phyloP scores from a whole-genome alignment of 306 rosid genomes.

The Cyclanthera cordifolia region DNA sequence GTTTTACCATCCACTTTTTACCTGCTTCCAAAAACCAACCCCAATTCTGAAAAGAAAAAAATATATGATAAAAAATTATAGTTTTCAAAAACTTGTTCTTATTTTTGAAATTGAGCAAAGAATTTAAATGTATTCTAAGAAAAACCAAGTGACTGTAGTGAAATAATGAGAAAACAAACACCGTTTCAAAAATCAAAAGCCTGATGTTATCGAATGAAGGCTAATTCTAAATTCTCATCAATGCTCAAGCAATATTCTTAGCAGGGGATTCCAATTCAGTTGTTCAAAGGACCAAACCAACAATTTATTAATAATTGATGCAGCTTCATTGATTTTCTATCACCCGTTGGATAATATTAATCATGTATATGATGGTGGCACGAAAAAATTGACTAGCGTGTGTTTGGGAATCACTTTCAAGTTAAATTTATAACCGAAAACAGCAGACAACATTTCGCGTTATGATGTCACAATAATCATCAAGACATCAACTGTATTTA shows the following conservation, averaged over 20 bases:
- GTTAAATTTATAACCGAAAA: background rate
- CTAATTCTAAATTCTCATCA: background rate
- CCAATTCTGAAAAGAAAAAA: no score
- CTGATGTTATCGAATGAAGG: no score
- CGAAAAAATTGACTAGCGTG: background rate
- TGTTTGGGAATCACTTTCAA: background rate
- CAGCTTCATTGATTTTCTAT: background rate
- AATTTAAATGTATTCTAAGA: no score
- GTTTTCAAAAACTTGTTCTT: no score
- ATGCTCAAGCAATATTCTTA: background rate
- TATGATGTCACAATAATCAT: constrained; percentile 1
- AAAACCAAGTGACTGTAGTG: no score
- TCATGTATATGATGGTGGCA: background rate
- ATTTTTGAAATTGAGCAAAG: no score
- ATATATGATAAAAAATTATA: no score
- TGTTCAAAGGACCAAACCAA: background rate
- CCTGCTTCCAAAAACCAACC: no score
- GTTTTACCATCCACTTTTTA: no score
- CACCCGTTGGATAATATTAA: background rate
- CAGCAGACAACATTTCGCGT: background rate
- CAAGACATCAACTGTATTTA: background rate
- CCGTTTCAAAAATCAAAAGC: no score
- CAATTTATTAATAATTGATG: background rate
- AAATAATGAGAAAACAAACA: no score
- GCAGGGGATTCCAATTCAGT: background rate